Conservation (phyloP, 1,284 basidiomycete species). For the Ustilago xerochloae region DNA sequence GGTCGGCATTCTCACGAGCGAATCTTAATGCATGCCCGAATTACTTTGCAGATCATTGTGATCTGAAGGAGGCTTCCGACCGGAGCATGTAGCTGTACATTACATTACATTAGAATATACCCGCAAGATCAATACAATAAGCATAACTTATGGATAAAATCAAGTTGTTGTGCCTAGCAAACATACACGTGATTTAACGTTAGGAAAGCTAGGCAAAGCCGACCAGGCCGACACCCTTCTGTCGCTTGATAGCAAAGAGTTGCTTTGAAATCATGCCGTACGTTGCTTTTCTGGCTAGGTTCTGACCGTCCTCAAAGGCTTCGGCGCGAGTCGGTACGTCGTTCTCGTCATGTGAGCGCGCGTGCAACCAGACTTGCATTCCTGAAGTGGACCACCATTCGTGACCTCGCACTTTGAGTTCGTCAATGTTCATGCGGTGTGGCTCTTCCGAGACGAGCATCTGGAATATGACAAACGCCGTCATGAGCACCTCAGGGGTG, state of each 20-base stretch:
- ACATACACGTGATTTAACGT: neutral
- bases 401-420: slow-evolving; percentile 51
- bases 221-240: slow-evolving; percentile 45
- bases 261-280: slow-evolving; percentile 65
- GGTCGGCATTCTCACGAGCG: slow-evolving; percentile 78
- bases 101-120: slow-evolving; percentile 14
- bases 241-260: slow-evolving; percentile 50
- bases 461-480: slow-evolving; percentile 58
- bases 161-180: neutral
- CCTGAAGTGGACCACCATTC: slow-evolving; percentile 57
- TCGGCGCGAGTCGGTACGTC: slow-evolving; percentile 28
- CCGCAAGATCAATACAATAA: neutral
- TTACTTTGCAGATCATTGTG: too few relatives aligned
- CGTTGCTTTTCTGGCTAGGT: slow-evolving; percentile 60
- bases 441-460: slow-evolving; percentile 50
- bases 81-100: slow-evolving; percentile 1
- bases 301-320: slow-evolving; percentile 54
- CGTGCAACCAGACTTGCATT: slow-evolving; percentile 42
- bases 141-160: neutral
- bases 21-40: too few relatives aligned
- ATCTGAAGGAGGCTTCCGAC: neutral
- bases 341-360: slow-evolving; percentile 21
- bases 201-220: slow-evolving; percentile 27
- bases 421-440: slow-evolving; percentile 55
- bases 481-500: slow-evolving; percentile 50